Evolutionary conservation across 2,329 filamentous ascomycete genomes (phyloP).

Genomic region (Alternaria incomplexa): DNA sequence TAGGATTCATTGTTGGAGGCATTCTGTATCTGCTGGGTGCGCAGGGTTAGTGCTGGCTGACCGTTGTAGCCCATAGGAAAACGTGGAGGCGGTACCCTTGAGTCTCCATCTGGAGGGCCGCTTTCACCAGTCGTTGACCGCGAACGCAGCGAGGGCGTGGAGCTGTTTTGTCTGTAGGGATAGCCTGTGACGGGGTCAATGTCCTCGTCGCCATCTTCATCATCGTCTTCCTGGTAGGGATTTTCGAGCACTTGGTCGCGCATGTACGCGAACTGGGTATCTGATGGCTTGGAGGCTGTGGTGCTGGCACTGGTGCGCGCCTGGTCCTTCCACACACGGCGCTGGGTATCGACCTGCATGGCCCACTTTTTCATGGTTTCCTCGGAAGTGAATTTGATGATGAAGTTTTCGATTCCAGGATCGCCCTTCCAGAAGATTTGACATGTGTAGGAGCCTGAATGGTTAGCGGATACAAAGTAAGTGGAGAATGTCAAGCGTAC

Average conservation of each 20-base stretch:
- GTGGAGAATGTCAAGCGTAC: conserved; percentile 57
- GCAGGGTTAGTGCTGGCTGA: conserved; percentile 69
- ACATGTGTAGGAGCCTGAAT: conserved; percentile 83
- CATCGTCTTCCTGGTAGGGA: conserved; percentile 72
- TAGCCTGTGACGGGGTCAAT: conserved; percentile 47
- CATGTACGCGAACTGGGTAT: conserved; percentile 82
- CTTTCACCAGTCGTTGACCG: conserved; percentile 79
- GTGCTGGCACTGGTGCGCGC: conserved; percentile 59
- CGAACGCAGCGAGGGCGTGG: conserved; percentile 75
- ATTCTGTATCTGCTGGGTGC: conserved; percentile 67
- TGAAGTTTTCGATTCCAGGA: conserved; percentile 92
- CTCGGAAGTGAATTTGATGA: conserved; percentile 91
- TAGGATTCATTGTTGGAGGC: conserved; percentile 82
- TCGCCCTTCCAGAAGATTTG: conserved; percentile 99
- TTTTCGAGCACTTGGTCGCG: conserved; percentile 76
- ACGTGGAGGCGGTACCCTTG: conserved; percentile 68
- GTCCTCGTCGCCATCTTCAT: conserved; percentile 62
- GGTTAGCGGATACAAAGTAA: not conserved
- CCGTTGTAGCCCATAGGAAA: conserved; percentile 68
- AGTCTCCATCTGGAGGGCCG: conserved; percentile 56
- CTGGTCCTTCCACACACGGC: conserved; percentile 58
- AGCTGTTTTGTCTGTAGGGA: conserved; percentile 70
- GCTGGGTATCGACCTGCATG: conserved; percentile 76
- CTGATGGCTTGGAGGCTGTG: conserved; percentile 60
- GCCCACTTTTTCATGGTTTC: conserved; percentile 95